Base-by-base conservation (phyloP, 805 yeast species). In the Saccharomycopsis schoenii region DNA sequence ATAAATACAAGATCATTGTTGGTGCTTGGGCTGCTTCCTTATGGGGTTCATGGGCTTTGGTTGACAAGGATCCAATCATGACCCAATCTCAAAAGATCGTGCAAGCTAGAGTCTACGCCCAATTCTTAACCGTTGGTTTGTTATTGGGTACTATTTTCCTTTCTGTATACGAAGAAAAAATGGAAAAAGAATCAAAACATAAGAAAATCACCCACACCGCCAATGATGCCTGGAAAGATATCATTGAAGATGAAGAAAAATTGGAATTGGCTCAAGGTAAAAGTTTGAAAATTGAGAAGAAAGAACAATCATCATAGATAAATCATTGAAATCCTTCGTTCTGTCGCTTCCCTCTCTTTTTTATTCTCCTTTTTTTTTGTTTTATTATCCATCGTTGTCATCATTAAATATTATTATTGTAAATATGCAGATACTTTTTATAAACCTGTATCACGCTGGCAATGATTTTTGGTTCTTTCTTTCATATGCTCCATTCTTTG, bases 91-190 rank as follows among this genome's bases (percentile, higher is more conserved):
- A 89, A 74, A 89, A 88, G 72, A 82, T 88, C 57, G 94, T 87
- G 40, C 92, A 86, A 70, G 96, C 96, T 39, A 84, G 96, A 81
- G 89, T 89, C 88, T 89, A 89, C 70, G 96, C 96, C 11, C 96
- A 89, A 73, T 88, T 86, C 65, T 73, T 88, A 60, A 87, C 96
- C 1, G 91, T 89, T 59, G 80, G 80, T 11, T 74, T 89, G 64
- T 74, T 89, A 65, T 72, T 89, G 60, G 90, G 84, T 24, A 83
- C 94, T 0, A 80, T 89, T 68, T 83, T 84, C 58, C 73, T 85
- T 66, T 77, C 85, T 55, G 79, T 84, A 73, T 85, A 83, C 65
- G 90, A 86, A 67, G 83, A 81, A 65, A 80, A 83, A 66, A 71
- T 81, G 65, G 81, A 72, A 39, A 71, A 75, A 60, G 54, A 62